Conservation (phyloP, 768 basidiomycete genomes). For the Russula emetica region DNA sequence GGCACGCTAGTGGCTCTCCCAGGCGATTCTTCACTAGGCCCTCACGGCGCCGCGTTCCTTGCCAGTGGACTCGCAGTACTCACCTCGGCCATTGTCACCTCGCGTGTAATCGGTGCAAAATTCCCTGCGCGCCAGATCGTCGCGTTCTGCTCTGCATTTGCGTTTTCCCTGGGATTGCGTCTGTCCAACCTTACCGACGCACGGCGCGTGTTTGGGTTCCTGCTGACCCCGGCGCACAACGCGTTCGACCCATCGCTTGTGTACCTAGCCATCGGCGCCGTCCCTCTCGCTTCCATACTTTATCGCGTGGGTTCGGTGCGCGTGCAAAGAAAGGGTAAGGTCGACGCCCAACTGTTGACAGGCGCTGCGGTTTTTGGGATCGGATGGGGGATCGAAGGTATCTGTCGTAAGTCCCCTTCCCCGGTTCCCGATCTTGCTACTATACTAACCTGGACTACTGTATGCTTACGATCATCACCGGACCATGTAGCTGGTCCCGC, state of each 20-base stretch:
- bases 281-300: constrained; percentile 45
- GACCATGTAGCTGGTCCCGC: constrained; percentile 51
- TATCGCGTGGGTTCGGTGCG: constrained; percentile 43
- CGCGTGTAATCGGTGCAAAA: constrained; percentile 7
- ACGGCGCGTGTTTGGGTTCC: constrained; percentile 48
- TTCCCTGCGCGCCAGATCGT: constrained; percentile 29
- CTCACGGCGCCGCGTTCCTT: constrained; percentile 31
- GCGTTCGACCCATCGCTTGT: constrained; percentile 56
- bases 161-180: constrained; percentile 52
- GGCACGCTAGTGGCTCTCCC: constrained; percentile 32
- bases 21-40: constrained; percentile 29
- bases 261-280: constrained; percentile 49
- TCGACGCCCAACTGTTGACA: constrained; percentile 45
- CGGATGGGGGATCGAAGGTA: constrained; percentile 57
- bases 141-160: constrained; percentile 41
- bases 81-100: constrained; percentile 14
- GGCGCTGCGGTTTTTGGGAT: constrained; percentile 57
- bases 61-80: constrained; percentile 30
- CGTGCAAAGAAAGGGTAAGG: constrained; percentile 38
- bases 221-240: constrained; percentile 45
- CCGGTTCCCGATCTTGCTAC: not conserved
- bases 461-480: constrained; percentile 6
- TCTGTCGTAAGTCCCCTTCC: constrained; percentile 51
- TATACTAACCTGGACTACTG: not conserved
- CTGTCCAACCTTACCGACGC: constrained; percentile 52